A percentile compares a stretch with the other conserved stretches of the same genome.
These are phyloP conservation scores for Trichoderma sp. DNA, from an alignment of 2,329 filamentous ascomycete species.

Conservation along the genomic window DNA sequence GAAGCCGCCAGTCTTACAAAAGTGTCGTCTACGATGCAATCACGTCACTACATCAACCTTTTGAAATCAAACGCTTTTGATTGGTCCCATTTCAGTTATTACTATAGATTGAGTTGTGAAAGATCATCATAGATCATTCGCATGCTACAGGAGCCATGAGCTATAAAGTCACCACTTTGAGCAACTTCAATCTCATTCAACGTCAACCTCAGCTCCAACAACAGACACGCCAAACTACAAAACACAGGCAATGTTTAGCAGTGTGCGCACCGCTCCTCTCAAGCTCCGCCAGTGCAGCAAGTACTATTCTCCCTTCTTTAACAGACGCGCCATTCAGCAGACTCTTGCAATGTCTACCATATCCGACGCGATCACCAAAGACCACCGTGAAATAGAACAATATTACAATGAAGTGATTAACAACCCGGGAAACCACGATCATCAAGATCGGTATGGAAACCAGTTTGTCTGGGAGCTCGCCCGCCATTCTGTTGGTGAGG, in stretches of 20 bases:
- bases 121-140: neutral
- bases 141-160: neutral
- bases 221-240: neutral
- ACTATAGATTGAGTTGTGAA: neutral
- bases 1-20: neutral
- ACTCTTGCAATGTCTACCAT: conserved; percentile 33
- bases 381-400: conserved; percentile 37
- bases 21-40: neutral
- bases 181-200: neutral
- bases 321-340: neutral
- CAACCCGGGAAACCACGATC: conserved; percentile 38
- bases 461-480: conserved; percentile 53
- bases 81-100: neutral
- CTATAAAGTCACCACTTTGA: neutral
- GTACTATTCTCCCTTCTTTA: neutral
- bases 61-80: neutral
- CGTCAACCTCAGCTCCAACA: neutral
- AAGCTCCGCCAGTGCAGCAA: neutral
- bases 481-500: conserved; percentile 51
- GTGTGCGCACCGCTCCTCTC: neutral
- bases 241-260: conserved; percentile 2
- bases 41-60: conserved; percentile 1
- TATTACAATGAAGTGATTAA: conserved; percentile 47
- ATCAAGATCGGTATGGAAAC: conserved; percentile 47
- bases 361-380: conserved; percentile 34